Percentiles rank a stretch among this genome's conserved stretches.
phyloP scores from a whole-genome alignment of 2,329 filamentous ascomycete species.

The Cercospora sp. region DNA sequence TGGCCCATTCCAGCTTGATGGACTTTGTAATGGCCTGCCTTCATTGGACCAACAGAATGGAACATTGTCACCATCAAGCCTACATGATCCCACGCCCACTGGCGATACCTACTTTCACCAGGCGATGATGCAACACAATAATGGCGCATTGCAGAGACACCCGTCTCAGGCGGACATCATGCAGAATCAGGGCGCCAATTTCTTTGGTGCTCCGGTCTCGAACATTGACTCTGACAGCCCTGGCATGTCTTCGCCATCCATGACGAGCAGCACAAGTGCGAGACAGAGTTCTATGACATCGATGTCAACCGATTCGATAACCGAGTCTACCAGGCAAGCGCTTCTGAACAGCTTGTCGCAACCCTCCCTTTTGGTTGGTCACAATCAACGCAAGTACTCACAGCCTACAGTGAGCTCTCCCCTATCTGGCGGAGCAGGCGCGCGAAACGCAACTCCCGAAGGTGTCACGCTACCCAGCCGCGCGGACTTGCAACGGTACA shows the following conservation, averaged over 20 bases:
- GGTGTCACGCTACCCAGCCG: slow-evolving; percentile 70
- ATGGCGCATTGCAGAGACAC: slow-evolving; percentile 25
- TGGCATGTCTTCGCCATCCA: slow-evolving; percentile 64
- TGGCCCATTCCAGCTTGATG: slow-evolving; percentile 73
- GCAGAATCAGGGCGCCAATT: slow-evolving; percentile 53
- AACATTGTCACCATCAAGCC: slow-evolving; percentile 75
- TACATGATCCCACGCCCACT: slow-evolving; percentile 68
- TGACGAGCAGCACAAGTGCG: slow-evolving; percentile 61
- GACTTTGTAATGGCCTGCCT: slow-evolving; percentile 71
- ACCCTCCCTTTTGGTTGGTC: slow-evolving; percentile 54
- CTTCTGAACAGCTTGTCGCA: slow-evolving; percentile 63
- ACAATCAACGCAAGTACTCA: slow-evolving; percentile 58
- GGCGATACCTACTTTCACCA: slow-evolving; percentile 76
- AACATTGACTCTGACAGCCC: slow-evolving; percentile 69
- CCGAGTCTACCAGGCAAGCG: slow-evolving; percentile 65
- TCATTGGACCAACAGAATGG: slow-evolving; percentile 70
- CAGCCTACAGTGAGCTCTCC: slow-evolving; percentile 59
- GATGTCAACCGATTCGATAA: slow-evolving; percentile 65
- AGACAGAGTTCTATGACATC: slow-evolving; percentile 61
- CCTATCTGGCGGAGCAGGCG: slow-evolving; percentile 43
- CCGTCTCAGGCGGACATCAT: slow-evolving; percentile 26
- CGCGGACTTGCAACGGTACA: slow-evolving; percentile 83
- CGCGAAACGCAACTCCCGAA: slow-evolving; percentile 38
- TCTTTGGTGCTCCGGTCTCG: slow-evolving; percentile 60
- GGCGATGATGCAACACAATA: slow-evolving; percentile 56